A percentile compares a stretch with the other conserved stretches of the same genome.
Evolutionary conservation across 805 yeast genomes (phyloP).

Genomic region (Wickerhamiella sergipiensis): DNA sequence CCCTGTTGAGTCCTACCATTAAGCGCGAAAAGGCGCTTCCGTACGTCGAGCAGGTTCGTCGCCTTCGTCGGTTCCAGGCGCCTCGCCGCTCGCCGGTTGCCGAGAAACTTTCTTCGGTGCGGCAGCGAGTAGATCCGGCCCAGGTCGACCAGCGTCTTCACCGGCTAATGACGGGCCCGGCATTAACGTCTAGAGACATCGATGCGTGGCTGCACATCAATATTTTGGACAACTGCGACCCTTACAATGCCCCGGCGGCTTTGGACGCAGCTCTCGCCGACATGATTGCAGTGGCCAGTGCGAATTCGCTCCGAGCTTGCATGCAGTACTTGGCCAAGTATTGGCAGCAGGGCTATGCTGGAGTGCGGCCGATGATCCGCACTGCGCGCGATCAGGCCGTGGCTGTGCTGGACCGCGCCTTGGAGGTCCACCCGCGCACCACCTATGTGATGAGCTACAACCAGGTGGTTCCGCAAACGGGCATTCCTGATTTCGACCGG

Average conservation of each 20-base stretch:
- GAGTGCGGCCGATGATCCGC: conserved; percentile 13
- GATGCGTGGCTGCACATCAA: conserved; percentile 13
- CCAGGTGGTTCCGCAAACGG: conserved; percentile 14
- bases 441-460: conserved; percentile 8
- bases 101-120: neutral
- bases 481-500: conserved; percentile 16
- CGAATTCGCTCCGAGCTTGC: conserved; percentile 16
- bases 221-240: conserved; percentile 9
- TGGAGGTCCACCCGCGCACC: conserved; percentile 16
- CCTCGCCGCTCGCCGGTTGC: neutral
- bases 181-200: conserved; percentile 14
- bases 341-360: conserved; percentile 19
- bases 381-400: conserved; percentile 17
- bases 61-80: conserved; percentile 4
- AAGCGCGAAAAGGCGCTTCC: conserved; percentile 4
- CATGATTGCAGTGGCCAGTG: conserved; percentile 13
- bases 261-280: conserved; percentile 13
- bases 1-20: neutral
- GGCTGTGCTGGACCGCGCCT: conserved; percentile 15
- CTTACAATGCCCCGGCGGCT: conserved; percentile 7
- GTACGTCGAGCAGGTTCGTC: conserved; percentile 10
- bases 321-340: conserved; percentile 17
- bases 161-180: conserved; percentile 8
- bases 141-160: conserved; percentile 6
- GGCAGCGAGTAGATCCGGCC: neutral